phyloP scores from a whole-genome alignment of 305 asterid genomes.

The Fraxinus dipetala region DNA sequence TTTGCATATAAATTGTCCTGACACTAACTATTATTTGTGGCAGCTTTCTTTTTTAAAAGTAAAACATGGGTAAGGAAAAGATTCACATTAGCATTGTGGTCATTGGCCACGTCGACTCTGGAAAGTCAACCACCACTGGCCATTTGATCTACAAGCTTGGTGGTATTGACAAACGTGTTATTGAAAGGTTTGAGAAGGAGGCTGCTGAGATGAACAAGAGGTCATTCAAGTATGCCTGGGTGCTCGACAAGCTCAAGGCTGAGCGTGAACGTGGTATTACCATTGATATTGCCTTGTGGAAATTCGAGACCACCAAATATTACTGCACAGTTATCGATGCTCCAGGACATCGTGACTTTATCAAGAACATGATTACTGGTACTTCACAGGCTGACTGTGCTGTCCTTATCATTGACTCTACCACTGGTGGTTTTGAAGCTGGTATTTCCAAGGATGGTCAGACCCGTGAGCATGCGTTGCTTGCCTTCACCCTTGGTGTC shows the following conservation, averaged over 20 bases:
- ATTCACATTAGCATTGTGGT: constrained; percentile 74
- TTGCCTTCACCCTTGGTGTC: constrained; percentile 57
- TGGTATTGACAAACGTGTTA: constrained; percentile 89
- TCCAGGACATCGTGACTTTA: constrained; percentile 39
- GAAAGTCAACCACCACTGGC: constrained; percentile 72
- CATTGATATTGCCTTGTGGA: constrained; percentile 68
- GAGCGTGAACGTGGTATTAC: constrained; percentile 79
- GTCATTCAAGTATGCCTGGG: constrained; percentile 93
- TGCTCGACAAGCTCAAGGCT: constrained; percentile 77
- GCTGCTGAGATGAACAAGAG: constrained; percentile 98
- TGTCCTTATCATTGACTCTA: constrained; percentile 61
- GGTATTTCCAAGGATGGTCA: constrained; percentile 58
- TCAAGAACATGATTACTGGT: constrained; percentile 70
- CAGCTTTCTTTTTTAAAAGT: background rate
- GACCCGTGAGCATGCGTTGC: constrained; percentile 52
- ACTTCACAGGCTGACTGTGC: constrained; percentile 78
- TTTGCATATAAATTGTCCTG: background rate
- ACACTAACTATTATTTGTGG: background rate
- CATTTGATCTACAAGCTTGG: constrained; percentile 87
- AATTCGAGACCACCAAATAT: constrained; percentile 65
- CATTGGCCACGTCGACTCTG: constrained; percentile 77
- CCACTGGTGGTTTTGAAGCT: constrained; percentile 56
- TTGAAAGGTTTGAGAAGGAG: constrained; percentile 86
- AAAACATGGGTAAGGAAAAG: constrained; percentile 69
- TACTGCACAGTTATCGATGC: constrained; percentile 47